A percentile compares a stretch with the other conserved stretches of the same genome.
Conservation (phyloP, 78 protist species). For the Monosiga brevicollis region DNA sequence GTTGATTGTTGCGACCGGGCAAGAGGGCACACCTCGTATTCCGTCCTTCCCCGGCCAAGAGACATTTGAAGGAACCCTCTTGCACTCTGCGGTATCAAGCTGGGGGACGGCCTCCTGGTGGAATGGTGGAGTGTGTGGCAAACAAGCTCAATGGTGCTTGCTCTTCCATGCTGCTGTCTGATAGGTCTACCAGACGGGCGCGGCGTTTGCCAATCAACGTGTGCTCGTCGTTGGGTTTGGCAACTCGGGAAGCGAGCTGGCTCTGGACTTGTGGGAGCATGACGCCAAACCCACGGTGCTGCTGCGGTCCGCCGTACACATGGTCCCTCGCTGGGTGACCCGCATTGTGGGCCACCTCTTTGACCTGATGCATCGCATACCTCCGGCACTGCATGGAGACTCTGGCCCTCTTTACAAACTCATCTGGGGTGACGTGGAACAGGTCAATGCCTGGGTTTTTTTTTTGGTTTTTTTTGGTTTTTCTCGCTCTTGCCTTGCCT, state of each 20-base stretch:
- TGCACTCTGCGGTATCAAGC: too few species aligned
- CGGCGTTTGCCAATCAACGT: background rate
- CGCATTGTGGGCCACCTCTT: background rate
- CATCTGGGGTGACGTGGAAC: background rate
- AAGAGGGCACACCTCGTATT: too few species aligned
- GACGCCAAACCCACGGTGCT: background rate
- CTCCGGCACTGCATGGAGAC: background rate
- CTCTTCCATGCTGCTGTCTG: too few species aligned
- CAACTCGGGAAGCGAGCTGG: background rate
- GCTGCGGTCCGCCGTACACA: background rate
- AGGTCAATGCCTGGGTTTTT: too few species aligned
- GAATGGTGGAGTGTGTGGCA: too few species aligned
- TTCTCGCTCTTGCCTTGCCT: too few species aligned
- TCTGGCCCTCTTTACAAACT: background rate
- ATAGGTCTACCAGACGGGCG: background rate
- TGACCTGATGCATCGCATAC: background rate
- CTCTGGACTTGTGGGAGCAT: background rate
- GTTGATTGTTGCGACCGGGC: too few species aligned
- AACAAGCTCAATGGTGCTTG: too few species aligned
- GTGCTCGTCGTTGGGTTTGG: background rate
- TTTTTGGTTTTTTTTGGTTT: too few species aligned
- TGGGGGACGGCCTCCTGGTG: too few species aligned
- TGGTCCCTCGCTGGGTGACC: background rate
- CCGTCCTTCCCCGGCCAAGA: too few species aligned
- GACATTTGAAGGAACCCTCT: too few species aligned